Base-by-base conservation (phyloP, 192 early-diverging fungal genomes). In the Coemansia sp. region DNA sequence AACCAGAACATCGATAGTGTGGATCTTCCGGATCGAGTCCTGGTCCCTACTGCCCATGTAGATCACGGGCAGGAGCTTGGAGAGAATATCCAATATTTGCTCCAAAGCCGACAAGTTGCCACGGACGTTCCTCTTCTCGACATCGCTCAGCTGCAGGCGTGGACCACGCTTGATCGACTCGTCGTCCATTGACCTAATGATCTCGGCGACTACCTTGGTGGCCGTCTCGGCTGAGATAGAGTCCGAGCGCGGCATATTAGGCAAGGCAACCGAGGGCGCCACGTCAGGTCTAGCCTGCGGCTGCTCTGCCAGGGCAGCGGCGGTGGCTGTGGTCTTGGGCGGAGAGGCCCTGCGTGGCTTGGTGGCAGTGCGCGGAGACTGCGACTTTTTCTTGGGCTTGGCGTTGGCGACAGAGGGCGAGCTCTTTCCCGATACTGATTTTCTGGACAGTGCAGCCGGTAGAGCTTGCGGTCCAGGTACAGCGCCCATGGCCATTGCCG, bases 331-430 rank as follows among this genome's bases (percentile, higher is more conserved):
- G 47, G 66, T 6, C 21, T 47, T 63, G 1, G 55, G 62, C 16
- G 57, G 71, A 17, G 79, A 35, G 37, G 47, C 66, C 66, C 74
- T 82, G 44, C 74, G 79, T 8, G 74, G 11, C 68, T 82, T 82
- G 21, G 79, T 33, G 3, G 70, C 38, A 1, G 78, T 74, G 43
- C 72, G 71, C 11, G 80, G 80, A n/a, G 80, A 77, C 60, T 77
- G 75, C 2, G 80, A 77, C 64, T 82, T 82, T 50, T 82, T 82
- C 47, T 82, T 82, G 13, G 70, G 63, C 62, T 76, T 81, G 19
- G 74, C 28, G 17, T 64, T 69, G 17, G 35, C 59, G 16, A 74
- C 74, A 0, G 79, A 76, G 2, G 79, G 70, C 26, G 79, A 74
- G 16, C 42, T 64, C 62, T 82, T 82, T 1, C 71, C 74, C 17